These are phyloP conservation scores for Tolypocladium ovalisporum DNA, from an alignment of 2,329 filamentous ascomycete genomes.

Conservation along the genomic window DNA sequence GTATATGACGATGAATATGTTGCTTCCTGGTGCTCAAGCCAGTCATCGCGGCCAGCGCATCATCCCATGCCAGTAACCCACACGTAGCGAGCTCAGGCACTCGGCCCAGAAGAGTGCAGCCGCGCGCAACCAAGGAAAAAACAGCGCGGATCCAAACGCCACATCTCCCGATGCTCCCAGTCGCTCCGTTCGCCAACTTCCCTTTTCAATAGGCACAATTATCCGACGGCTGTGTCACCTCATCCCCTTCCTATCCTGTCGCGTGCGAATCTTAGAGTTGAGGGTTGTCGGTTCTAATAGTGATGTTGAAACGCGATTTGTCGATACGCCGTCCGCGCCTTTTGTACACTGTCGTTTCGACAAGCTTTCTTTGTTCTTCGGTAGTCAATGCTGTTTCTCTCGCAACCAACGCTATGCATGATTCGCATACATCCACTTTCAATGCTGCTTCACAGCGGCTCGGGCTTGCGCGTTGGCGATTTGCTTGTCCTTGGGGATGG, in stretches of 20 bases:
- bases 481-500: slow-evolving; percentile 60
- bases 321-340: not conserved
- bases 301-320: not conserved
- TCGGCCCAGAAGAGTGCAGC: not conserved
- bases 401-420: not conserved
- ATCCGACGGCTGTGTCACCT: not conserved
- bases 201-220: not conserved
- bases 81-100: not conserved
- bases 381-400: not conserved
- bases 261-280: not conserved
- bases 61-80: not conserved
- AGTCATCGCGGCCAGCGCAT: not conserved
- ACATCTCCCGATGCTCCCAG: not conserved
- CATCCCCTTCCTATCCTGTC: not conserved
- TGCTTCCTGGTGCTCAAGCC: not conserved
- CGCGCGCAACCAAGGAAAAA: not conserved
- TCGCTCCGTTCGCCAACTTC: not conserved
- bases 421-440: slow-evolving; percentile 1
- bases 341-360: not conserved
- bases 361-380: not conserved
- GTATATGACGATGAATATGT: not conserved
- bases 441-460: slow-evolving; percentile 24
- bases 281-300: not conserved
- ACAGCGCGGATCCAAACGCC: not conserved
- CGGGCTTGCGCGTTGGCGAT: slow-evolving; percentile 38